A percentile compares a stretch with the other conserved stretches of the same genome.
These are phyloP conservation scores for Pichia manshurica DNA, from an alignment of 805 yeast species.

Conservation along the genomic window DNA sequence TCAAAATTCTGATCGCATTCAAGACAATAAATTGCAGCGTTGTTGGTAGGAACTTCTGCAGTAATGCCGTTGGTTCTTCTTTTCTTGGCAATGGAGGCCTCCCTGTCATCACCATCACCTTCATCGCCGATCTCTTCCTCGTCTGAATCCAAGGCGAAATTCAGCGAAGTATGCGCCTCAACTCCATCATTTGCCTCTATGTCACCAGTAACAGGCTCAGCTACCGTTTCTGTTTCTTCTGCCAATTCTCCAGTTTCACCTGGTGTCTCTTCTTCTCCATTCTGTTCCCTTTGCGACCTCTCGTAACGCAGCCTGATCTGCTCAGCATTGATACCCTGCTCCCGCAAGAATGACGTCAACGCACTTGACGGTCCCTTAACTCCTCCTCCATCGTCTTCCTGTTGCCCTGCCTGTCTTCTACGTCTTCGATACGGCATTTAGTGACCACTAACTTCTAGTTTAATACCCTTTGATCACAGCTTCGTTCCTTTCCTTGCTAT, in stretches of 20 bases:
- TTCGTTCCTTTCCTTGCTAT: no score
- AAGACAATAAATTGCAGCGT: conserved; percentile 42
- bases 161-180: background rate
- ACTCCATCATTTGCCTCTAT: conserved; percentile 7
- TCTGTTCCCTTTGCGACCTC: conserved; percentile 29
- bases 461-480: no score
- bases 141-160: conserved; percentile 12
- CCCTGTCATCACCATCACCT: conserved; percentile 14
- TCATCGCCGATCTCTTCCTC: conserved; percentile 13
- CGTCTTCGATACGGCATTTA: conserved; percentile 11
- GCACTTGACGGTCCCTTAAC: conserved; percentile 75
- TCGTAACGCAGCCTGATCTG: conserved; percentile 50
- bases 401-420: conserved; percentile 19
- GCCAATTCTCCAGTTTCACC: conserved; percentile 22
- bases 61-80: conserved; percentile 12
- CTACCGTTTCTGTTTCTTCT: no score
- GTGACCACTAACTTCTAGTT: no score
- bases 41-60: background rate
- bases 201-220: conserved; percentile 18
- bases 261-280: conserved; percentile 18
- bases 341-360: conserved; percentile 77
- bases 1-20: conserved; percentile 56
- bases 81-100: conserved; percentile 1
- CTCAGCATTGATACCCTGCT: conserved; percentile 84
- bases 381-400: conserved; percentile 11